Evolutionary conservation across 352 stramenopile species (phyloP).

Genomic region (Globisporangium carolinianum): DNA sequence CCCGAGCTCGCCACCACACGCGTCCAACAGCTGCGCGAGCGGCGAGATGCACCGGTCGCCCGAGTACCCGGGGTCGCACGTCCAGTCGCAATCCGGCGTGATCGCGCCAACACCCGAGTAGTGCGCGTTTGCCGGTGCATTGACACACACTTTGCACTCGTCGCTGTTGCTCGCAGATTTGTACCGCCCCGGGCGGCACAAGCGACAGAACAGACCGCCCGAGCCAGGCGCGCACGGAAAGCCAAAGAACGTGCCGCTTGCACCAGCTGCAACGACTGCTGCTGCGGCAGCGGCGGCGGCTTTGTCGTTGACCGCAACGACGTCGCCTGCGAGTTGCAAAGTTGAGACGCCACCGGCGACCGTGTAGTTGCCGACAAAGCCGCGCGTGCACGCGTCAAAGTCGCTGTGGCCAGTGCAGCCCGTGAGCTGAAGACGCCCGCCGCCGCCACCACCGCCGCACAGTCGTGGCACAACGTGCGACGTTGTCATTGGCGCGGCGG

Average conservation of each 20-base stretch:
- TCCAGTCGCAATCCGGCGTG: conserved; percentile 54
- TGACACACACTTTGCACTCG: conserved; percentile 53
- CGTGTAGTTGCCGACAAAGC: conserved; percentile 75
- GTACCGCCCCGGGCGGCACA: conserved; percentile 53
- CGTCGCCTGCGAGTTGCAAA: conserved; percentile 8
- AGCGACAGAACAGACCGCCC: conserved; percentile 62
- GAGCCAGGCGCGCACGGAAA: conserved; percentile 75
- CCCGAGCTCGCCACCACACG: conserved; percentile 66
- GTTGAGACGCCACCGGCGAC: conserved; percentile 53
- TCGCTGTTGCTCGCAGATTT: conserved; percentile 78
- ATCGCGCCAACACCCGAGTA: conserved; percentile 43
- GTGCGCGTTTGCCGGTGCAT: conserved; percentile 62
- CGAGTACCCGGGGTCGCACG: conserved; percentile 73
- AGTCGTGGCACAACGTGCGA: conserved; percentile 20
- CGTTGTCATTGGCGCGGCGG: background rate
- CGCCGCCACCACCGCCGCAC: conserved; percentile 67
- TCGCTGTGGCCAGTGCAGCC: conserved; percentile 51
- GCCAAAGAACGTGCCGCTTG: conserved; percentile 65
- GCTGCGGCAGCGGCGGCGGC: background rate
- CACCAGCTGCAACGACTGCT: conserved; percentile 23
- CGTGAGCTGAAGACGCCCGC: conserved; percentile 60
- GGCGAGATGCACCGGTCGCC: conserved; percentile 65
- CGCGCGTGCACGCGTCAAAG: conserved; percentile 56
- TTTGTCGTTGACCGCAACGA: conserved; percentile 13
- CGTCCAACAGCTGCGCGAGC: conserved; percentile 67